phyloP scores from a whole-genome alignment of 768 basidiomycete species.

The Suillus subalutaceus region DNA sequence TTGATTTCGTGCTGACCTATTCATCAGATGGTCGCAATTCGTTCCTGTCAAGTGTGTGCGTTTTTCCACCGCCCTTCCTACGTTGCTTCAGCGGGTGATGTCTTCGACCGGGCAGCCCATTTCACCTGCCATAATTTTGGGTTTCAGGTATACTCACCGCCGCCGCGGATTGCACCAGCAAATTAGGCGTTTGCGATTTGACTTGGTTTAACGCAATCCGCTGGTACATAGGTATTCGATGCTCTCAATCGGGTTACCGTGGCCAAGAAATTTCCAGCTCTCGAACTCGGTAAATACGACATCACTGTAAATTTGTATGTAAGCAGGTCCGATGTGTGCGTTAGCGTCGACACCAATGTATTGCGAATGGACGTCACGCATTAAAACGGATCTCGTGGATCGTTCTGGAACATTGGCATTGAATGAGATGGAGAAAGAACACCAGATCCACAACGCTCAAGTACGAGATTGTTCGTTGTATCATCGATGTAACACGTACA shows the following conservation, averaged over 20 bases:
- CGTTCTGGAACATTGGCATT: neutral
- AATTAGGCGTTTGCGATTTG: constrained; percentile 17
- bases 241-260: neutral
- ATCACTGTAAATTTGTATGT: constrained; percentile 36
- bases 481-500: neutral
- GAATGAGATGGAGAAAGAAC: neutral
- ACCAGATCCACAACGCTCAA: neutral
- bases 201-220: constrained; percentile 16
- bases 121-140: neutral
- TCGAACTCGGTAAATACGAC: constrained; percentile 27
- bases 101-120: constrained; percentile 38
- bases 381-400: neutral
- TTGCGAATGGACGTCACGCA: neutral
- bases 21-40: constrained; percentile 20
- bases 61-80: neutral
- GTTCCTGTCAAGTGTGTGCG: constrained; percentile 9
- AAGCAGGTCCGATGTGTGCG: constrained; percentile 29
- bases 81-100: constrained; percentile 32
- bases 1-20: neutral
- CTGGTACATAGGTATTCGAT: constrained; percentile 13
- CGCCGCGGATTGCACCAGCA: constrained; percentile 18
- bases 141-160: neutral
- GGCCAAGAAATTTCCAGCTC: neutral
- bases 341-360: neutral
- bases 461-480: neutral